Base-by-base conservation (phyloP, 345 rosid species). In the Carallia brachiata region DNA sequence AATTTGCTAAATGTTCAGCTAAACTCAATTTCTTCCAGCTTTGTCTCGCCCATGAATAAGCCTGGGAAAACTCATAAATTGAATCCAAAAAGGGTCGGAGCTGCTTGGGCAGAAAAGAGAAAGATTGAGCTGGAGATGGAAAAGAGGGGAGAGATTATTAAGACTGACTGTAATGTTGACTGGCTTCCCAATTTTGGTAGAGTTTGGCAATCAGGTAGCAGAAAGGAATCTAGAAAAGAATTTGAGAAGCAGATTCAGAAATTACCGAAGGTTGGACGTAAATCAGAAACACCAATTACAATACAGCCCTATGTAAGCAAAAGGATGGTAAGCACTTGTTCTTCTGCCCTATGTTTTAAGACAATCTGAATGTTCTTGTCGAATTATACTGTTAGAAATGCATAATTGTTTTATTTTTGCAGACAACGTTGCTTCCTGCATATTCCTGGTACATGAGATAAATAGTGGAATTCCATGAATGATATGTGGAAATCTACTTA, bases 151-250 rank as follows among this genome's bases (percentile, higher is more conserved):
- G 91, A 80, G 65, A 71, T 74, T 59, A 77, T 70, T 61, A 83
- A 77, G 75, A 76, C 76, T 70, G 83, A 77, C 50, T 72, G 64
- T 69, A 85, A 84, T 73, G 69, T 86, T 66, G 77, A 81, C 81
- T 95, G 99, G 97, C 98, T 92, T 78, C 99, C 99, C 36, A 84
- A 90, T 72, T 92, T 95, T 77, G 98, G 98, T 73, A 86, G 98
- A 69, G 98, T 96, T 73, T 96, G 99, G 98, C 95, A 95, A 76
- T 89, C 92, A 58, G 99, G 97, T 67, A 86, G 88, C 73, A 79
- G 97, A 48, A 96, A 82, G 78, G 96, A 90, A 80, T 92, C 98
- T 19, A 86, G 95, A 73, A 92, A 87, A 82, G 95, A 96, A 78
- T 92, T 88, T 80, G 95, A 90, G 77, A 79, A 63, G 77, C 90